phyloP scores from a whole-genome alignment of 306 rosid species.

The Gillenia trifoliata region DNA sequence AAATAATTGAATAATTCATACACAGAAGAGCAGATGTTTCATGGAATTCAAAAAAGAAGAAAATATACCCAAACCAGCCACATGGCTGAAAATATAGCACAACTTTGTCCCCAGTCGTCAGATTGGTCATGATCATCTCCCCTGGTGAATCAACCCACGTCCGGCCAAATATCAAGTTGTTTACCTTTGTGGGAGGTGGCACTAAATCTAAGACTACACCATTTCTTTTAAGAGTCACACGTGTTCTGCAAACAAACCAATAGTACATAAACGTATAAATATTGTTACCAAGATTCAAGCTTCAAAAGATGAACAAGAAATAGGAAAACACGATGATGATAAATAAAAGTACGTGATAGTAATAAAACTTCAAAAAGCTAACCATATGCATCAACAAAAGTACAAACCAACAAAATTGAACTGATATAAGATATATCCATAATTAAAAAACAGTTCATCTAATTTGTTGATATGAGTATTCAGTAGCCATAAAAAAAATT shows the following conservation, averaged over 20 bases:
- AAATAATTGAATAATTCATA: not conserved
- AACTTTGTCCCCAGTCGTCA: conserved; percentile 83
- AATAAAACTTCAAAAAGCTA: not conserved
- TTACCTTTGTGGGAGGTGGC: conserved; percentile 92
- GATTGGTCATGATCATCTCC: conserved; percentile 83
- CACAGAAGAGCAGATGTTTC: not conserved
- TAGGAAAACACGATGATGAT: not conserved
- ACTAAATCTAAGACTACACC: conserved; percentile 82
- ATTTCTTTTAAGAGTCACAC: conserved; percentile 71
- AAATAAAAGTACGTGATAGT: not conserved
- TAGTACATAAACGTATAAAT: not conserved
- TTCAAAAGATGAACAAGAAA: not conserved
- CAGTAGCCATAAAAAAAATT: not conserved
- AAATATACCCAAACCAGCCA: conserved; percentile 86
- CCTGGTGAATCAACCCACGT: conserved; percentile 97
- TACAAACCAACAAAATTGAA: not conserved
- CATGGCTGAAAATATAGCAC: conserved; percentile 88
- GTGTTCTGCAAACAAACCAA: conserved; percentile 53
- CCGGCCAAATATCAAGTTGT: conserved; percentile 87
- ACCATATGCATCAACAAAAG: not conserved
- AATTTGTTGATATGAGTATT: not conserved
- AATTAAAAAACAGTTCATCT: not conserved
- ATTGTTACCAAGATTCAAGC: not conserved
- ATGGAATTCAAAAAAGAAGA: conserved; percentile 17
- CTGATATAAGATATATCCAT: not conserved